Evolutionary conservation across 495 filamentous ascomycete genomes (phyloP).

Genomic region (Letharia columbiana): DNA sequence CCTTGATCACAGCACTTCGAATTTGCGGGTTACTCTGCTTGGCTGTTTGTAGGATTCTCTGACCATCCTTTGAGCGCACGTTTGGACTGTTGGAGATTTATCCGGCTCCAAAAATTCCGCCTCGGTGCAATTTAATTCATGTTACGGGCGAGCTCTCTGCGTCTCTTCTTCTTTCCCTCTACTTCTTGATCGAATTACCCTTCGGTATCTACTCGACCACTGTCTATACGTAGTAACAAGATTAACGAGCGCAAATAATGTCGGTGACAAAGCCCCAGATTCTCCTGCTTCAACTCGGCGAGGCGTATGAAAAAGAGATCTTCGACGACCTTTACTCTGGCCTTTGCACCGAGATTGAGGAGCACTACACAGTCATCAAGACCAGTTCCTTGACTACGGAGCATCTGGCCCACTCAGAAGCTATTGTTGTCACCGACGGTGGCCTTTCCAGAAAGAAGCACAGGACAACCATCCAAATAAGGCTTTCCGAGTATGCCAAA

Average conservation of each 20-base stretch:
- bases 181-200: background rate
- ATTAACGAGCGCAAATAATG: background rate
- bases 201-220: background rate
- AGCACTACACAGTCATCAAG: background rate
- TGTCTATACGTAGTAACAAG: background rate
- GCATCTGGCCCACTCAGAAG: background rate
- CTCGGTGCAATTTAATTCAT: no score
- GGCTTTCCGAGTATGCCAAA: constrained; percentile 13
- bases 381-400: background rate
- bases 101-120: no score
- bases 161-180: background rate
- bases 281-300: constrained; percentile 2
- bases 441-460: background rate
- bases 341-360: background rate
- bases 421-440: constrained; percentile 8
- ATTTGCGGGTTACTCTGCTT: no score
- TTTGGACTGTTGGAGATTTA: no score
- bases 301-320: background rate
- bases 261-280: background rate
- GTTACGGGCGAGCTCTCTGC: background rate
- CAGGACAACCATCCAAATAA: constrained; percentile 6
- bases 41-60: no score
- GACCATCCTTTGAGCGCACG: no score
- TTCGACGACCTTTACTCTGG: background rate
- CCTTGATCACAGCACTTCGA: no score